Evolutionary conservation across 2,329 filamentous ascomycete genomes (phyloP).

Genomic region (Colletotrichum chrysophilum): DNA sequence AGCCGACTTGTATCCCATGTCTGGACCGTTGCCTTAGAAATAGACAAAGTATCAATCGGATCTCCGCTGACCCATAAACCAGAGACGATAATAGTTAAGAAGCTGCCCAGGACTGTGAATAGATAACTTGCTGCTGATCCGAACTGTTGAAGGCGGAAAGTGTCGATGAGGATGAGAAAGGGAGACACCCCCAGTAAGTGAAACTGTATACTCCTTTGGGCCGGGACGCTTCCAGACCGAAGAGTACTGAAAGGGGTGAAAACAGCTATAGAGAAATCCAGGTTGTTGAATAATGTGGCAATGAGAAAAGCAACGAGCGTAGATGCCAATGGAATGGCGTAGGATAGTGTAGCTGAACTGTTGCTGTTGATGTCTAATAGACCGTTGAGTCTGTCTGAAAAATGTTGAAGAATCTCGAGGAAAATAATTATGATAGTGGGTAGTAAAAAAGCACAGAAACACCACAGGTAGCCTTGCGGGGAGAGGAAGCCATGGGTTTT

Average conservation of each 20-base stretch:
- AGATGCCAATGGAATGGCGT: accelerated
- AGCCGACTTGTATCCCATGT: background rate
- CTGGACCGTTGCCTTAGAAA: background rate
- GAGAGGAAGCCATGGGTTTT: too few relatives aligned
- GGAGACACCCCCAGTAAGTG: background rate
- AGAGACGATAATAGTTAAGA: background rate
- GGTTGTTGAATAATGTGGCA: too few relatives aligned
- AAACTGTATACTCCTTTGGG: background rate
- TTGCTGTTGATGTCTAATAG: too few relatives aligned
- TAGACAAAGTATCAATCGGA: too few relatives aligned
- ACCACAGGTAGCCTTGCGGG: too few relatives aligned
- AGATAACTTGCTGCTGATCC: background rate
- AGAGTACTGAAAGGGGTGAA: background rate
- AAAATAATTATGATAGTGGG: too few relatives aligned
- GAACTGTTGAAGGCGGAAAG: too few relatives aligned
- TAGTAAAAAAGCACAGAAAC: accelerated
- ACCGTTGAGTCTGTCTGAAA: accelerated
- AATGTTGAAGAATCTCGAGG: too few relatives aligned
- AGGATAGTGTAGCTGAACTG: too few relatives aligned
- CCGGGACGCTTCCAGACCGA: accelerated
- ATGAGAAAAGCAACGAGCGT: too few relatives aligned
- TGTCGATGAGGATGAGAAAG: too few relatives aligned
- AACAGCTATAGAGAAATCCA: background rate
- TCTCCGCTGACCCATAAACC: background rate
- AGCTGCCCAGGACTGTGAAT: accelerated